Evolutionary conservation across 257 asterid species (phyloP).

Genomic region (Nicotiana paniculata): DNA sequence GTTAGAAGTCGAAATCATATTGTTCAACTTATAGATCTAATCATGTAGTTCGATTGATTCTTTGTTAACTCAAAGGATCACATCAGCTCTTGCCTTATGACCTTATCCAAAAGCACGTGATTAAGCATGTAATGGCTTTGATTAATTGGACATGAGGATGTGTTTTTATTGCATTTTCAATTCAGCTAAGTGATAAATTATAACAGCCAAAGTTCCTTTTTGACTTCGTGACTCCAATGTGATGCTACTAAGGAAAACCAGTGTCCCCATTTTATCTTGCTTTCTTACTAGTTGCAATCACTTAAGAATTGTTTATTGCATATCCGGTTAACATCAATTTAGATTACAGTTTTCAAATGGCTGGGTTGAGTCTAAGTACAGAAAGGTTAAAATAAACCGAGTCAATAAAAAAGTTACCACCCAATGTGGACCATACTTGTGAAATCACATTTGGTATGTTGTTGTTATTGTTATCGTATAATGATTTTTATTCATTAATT

Average conservation of each 20-base stretch:
- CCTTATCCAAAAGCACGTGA: slow-evolving; percentile 8
- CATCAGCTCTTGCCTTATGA: too few relatives aligned
- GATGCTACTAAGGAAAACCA: slow-evolving; percentile 12
- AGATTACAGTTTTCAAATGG: too few relatives aligned
- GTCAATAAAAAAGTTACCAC: not conserved
- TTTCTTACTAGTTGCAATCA: not conserved
- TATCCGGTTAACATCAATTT: too few relatives aligned
- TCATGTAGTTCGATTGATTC: not conserved
- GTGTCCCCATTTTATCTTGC: not conserved
- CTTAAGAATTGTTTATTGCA: not conserved
- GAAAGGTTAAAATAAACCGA: not conserved
- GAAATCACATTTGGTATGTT: too few relatives aligned
- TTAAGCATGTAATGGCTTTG: slow-evolving; percentile 12
- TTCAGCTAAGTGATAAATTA: slow-evolving; percentile 12
- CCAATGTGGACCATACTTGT: too few relatives aligned
- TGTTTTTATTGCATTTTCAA: not conserved
- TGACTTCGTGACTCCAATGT: slow-evolving; percentile 8
- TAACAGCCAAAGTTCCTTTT: slow-evolving; percentile 15
- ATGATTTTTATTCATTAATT: too few relatives aligned
- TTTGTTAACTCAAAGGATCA: not conserved
- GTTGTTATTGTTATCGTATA: too few relatives aligned
- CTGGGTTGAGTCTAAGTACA: too few relatives aligned
- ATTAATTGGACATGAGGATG: slow-evolving; percentile 8
- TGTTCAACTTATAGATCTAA: not conserved
- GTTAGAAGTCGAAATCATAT: not conserved